Base-by-base conservation (phyloP, 257 asterid genomes). In the Vinca minor region DNA sequence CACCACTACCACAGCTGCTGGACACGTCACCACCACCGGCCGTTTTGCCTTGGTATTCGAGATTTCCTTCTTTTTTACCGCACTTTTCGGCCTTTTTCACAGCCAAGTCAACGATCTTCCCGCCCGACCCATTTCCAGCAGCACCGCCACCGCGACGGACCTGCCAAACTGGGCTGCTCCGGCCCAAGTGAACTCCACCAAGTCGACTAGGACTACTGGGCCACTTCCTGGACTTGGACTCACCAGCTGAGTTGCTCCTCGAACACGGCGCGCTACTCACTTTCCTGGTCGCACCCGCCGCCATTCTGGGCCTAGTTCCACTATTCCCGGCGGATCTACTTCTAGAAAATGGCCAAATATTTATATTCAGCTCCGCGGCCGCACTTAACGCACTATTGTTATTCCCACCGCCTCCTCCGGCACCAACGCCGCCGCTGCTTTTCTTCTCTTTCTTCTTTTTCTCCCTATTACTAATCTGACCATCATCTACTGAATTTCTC, bases 261-360 rank as follows among this genome's bases (percentile, higher is more conserved):
- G 97, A 89, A 71, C 98, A 92, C 45, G 98, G 97, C 26, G 97
- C 96, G 67, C 97, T 89, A 58, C 97, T 89, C 69, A 81, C 96
- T 66, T 87, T 92, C 79, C 98, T 81, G 11, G 80, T 57, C 32
- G 78, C 44, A 47, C 68, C 65, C 18, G 69, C 69, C 21, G 63
- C 62, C 65, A 77, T 55, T 67, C 93, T 74, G 9, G 90, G 94
- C 79, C 95, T 82, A 10, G 64, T 42, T 6, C 88, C 96, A 50
- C 85, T 79, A 42, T 82, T 92, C 1, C 98, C 98, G 71, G 98
- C 93, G 55, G 98, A 92, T 82, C 95, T 92, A 61, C 96, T 89
- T 83, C 98, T 74, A 0, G 86, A 75, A 63, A 92, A 92, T 0
- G 98, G 98, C 98, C 98, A 92, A 25, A 92, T 81, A 41, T 92